Conservation (phyloP, 768 basidiomycete species). For the Piloderma croceum region DNA sequence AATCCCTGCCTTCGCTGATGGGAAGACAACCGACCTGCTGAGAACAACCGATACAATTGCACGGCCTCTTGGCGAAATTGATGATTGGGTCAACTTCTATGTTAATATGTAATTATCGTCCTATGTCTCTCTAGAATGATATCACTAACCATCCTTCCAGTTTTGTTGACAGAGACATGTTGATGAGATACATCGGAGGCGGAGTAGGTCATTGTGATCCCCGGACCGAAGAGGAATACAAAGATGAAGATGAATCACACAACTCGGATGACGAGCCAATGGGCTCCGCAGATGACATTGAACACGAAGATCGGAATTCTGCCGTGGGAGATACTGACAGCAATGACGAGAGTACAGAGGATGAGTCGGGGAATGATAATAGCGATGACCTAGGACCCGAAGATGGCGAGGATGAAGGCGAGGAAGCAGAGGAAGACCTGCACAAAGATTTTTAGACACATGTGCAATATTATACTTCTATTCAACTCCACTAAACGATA, state of each 20-base stretch:
- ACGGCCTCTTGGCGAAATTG: slow-evolving; percentile 2
- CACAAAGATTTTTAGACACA: no score
- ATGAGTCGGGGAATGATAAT: not conserved
- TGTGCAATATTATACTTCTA: no score
- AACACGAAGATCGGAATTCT: not conserved
- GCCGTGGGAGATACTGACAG: not conserved
- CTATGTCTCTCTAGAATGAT: no score
- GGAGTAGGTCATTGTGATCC: slow-evolving; percentile 24
- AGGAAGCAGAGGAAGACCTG: no score
- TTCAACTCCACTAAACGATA: no score
- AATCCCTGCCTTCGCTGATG: slow-evolving; percentile 26
- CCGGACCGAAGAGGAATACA: not conserved
- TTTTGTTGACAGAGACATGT: slow-evolving; percentile 37
- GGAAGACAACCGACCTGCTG: slow-evolving; percentile 15
- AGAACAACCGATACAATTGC: not conserved
- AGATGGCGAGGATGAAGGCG: not conserved
- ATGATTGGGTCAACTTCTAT: slow-evolving; percentile 29
- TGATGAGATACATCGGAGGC: slow-evolving; percentile 26
- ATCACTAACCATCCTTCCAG: no score
- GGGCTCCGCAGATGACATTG: not conserved
- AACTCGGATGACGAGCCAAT: not conserved
- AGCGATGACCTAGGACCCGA: not conserved
- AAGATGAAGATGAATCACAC: not conserved
- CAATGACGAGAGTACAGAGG: not conserved
- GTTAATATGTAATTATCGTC: slow-evolving; percentile 27